phyloP scores from a whole-genome alignment of 495 filamentous ascomycete species.

The Talaromyces borbonicus region DNA sequence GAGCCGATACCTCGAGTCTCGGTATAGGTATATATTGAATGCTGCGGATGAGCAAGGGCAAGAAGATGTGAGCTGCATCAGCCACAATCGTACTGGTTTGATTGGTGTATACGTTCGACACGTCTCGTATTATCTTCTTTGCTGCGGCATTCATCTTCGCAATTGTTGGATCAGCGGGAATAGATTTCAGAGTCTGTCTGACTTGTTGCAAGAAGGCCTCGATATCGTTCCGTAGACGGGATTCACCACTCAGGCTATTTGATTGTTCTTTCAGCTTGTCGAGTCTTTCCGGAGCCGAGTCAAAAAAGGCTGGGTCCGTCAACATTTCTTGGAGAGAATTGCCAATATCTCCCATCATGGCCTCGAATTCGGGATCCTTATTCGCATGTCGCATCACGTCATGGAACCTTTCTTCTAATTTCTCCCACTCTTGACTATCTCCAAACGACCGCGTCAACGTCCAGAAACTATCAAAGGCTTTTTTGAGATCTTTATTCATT shows the following conservation, averaged over 20 bases:
- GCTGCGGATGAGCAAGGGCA: slow-evolving; percentile 64
- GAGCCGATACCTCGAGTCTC: slow-evolving; percentile 72
- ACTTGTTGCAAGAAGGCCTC: slow-evolving; percentile 62
- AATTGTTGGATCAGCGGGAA: slow-evolving; percentile 60
- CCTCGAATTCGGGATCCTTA: slow-evolving; percentile 75
- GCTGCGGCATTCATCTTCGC: slow-evolving; percentile 55
- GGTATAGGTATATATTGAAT: slow-evolving; percentile 85
- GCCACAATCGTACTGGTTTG: slow-evolving; percentile 59
- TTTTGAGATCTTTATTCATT: slow-evolving; percentile 62
- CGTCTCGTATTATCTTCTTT: slow-evolving; percentile 51
- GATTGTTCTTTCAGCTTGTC: slow-evolving; percentile 60
- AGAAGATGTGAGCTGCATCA: slow-evolving; percentile 66
- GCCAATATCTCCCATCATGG: slow-evolving; percentile 59
- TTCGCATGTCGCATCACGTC: slow-evolving; percentile 63
- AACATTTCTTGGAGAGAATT: slow-evolving; percentile 68
- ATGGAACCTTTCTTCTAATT: slow-evolving; percentile 54
- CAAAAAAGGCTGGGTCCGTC: slow-evolving; percentile 78
- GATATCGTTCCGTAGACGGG: slow-evolving; percentile 59
- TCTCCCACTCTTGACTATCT: slow-evolving; percentile 61
- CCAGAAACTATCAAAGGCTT: slow-evolving; percentile 71
- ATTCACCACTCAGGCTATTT: slow-evolving; percentile 50
- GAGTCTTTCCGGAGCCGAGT: slow-evolving; percentile 59
- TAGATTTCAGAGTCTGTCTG: slow-evolving; percentile 54
- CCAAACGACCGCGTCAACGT: slow-evolving; percentile 68
- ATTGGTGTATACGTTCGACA: slow-evolving; percentile 48